These are phyloP conservation scores for Penicillium carneum DNA, from an alignment of 2,329 filamentous ascomycete species.

Conservation along the genomic window DNA sequence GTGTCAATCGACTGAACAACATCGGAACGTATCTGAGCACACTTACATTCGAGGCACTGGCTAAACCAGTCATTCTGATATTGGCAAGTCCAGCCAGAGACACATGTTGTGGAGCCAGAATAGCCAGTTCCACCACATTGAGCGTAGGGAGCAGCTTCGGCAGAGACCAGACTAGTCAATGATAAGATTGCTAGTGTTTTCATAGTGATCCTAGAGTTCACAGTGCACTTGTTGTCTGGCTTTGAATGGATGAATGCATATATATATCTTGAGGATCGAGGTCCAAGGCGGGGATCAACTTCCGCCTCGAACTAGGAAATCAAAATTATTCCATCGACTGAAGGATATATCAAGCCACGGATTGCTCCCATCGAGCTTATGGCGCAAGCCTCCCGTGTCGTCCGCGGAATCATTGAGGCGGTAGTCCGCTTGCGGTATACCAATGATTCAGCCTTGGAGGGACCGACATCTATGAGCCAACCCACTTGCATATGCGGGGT, in stretches of 20 bases:
- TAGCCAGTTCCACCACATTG: conserved; percentile 32
- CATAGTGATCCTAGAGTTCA: conserved; percentile 24
- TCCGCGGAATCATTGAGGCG: conserved; percentile 25
- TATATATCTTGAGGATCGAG: not conserved
- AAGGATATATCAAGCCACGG: not conserved
- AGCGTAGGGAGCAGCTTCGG: conserved; percentile 31
- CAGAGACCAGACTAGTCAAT: conserved; percentile 32
- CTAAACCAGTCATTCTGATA: conserved; percentile 35
- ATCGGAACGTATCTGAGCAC: not conserved
- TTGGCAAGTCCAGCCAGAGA: conserved; percentile 27
- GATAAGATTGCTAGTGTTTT: conserved; percentile 26
- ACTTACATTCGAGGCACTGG: conserved; percentile 31
- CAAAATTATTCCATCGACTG: conserved; percentile 2
- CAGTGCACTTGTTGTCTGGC: not conserved
- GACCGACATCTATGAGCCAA: not conserved
- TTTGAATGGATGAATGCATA: too few species aligned
- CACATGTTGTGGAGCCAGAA: conserved; percentile 25
- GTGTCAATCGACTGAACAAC: not conserved
- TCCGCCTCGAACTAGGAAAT: conserved; percentile 21
- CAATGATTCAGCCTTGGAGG: not conserved
- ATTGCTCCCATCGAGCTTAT: not conserved
- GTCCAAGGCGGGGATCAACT: not conserved
- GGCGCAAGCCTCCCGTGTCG: conserved; percentile 24
- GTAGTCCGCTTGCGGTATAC: not conserved
- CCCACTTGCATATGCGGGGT: conserved; percentile 1